Base-by-base conservation (phyloP, 179 eudicot genomes). In the Sideroxylon spinosum region DNA sequence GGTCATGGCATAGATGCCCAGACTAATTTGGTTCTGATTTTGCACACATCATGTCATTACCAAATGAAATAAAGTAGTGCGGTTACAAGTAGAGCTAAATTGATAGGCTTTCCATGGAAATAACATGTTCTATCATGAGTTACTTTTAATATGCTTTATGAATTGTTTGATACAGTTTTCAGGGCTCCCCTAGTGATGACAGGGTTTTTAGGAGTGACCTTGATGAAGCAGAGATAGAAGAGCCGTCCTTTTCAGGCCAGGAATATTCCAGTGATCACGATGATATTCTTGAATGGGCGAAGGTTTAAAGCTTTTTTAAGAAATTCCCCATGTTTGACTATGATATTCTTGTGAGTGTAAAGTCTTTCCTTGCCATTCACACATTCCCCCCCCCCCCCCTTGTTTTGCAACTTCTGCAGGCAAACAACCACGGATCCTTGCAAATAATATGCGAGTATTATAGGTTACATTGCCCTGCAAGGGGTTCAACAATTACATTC, bases 271-370 rank as follows among this genome's bases (percentile, higher is more conserved):
- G 84, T 76, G 90, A 89, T 80, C 92, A 91, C 77, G 79, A 79
- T 83, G 98, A 96, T 76, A 88, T 96, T 72, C 93, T 96, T 78
- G 93, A 94, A 77, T 94, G 98, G 99, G 98, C 98, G 75, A 96
- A 91, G 98, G 99, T 96, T 73, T 73, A 74, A 44, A 68, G 77
- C 68, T 79, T 48, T 22, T 7, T 76, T 60, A 37, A 37, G 11
- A 73, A 20, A 57, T 49, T 68, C 10, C 66, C 16, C n/a, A 11
- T 61, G 56, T 16, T 11, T 44, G n/a, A 22, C 63, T 19, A 67
- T 28, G 66, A 16, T 46, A 19, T 76, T 50, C 13, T 26, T 70
- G 46, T 44, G 68, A 49, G 9, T 29, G 48, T 69, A 29, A 67
- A 56, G 50, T 44, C 75, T 56, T 76, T 13, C 52, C 63, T 71